These are phyloP conservation scores for Camelina hispida DNA, from an alignment of 345 rosid genomes.

Conservation along the genomic window DNA sequence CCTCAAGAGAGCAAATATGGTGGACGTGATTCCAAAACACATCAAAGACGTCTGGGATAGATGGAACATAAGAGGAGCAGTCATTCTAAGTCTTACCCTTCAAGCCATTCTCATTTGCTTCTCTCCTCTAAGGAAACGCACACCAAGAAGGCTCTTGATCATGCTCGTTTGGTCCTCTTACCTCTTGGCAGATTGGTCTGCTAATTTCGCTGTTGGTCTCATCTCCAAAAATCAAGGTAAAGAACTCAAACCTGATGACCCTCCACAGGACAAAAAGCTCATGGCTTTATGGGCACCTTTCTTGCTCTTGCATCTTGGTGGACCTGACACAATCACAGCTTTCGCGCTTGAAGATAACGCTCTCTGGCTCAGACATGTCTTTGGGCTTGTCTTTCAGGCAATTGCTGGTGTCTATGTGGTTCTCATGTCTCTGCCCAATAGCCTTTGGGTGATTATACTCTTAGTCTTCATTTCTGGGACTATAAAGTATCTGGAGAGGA, in stretches of 20 bases:
- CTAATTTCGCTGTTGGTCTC: slow-evolving; percentile 60
- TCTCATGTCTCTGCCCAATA: slow-evolving; percentile 45
- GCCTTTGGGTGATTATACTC: slow-evolving; percentile 42
- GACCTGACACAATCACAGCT: slow-evolving; percentile 73
- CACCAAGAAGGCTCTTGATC: slow-evolving; percentile 43
- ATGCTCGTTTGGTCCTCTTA: slow-evolving; percentile 61
- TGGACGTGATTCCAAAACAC: slow-evolving; percentile 42
- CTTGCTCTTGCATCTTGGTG: slow-evolving; percentile 68
- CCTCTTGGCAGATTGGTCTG: slow-evolving; percentile 66
- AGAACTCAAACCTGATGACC: not conserved
- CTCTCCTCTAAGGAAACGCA: slow-evolving; percentile 60
- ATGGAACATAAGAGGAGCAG: slow-evolving; percentile 65
- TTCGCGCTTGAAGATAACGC: slow-evolving; percentile 71
- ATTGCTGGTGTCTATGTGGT: slow-evolving; percentile 55
- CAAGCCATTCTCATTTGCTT: slow-evolving; percentile 58
- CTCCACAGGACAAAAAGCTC: slow-evolving; percentile 44
- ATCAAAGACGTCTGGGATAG: slow-evolving; percentile 50
- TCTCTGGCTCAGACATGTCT: slow-evolving; percentile 67
- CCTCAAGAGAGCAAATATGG: slow-evolving; percentile 36
- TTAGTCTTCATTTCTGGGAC: slow-evolving; percentile 59
- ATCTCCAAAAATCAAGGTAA: slow-evolving; percentile 59
- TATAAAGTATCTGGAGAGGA: slow-evolving; percentile 68
- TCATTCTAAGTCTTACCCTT: slow-evolving; percentile 60
- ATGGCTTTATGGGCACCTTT: slow-evolving; percentile 79
- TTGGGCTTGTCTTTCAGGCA: slow-evolving; percentile 53